These are phyloP conservation scores for Inonotus hispidus DNA, from an alignment of 1,284 basidiomycete genomes.

Conservation along the genomic window DNA sequence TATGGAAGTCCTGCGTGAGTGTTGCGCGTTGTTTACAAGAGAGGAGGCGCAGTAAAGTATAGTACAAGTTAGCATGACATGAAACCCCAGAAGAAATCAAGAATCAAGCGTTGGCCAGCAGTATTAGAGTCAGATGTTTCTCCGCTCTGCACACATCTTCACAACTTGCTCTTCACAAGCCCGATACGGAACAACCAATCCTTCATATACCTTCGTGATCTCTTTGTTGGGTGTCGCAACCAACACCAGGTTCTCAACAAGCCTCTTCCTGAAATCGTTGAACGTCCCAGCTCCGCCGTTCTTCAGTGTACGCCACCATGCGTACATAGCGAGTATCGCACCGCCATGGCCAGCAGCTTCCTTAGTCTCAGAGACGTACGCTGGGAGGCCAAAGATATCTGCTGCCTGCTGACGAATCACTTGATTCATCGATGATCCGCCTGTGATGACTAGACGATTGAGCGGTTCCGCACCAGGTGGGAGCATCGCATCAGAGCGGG, in stretches of 20 bases:
- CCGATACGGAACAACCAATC: conserved; percentile 33
- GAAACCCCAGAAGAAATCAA: background rate
- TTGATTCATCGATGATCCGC: conserved; percentile 74
- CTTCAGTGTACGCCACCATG: conserved; percentile 52
- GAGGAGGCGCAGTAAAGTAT: too few species aligned
- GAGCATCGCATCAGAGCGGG: conserved; percentile 63
- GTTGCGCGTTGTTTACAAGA: too few species aligned
- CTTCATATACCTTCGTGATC: conserved; percentile 32
- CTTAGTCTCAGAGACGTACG: conserved; percentile 58
- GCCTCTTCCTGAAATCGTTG: conserved; percentile 52
- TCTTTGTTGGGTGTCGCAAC: conserved; percentile 53
- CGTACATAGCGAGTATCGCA: conserved; percentile 61
- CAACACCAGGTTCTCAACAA: conserved; percentile 39
- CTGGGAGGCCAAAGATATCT: conserved; percentile 72
- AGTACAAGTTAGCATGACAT: too few species aligned
- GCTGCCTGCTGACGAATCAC: conserved; percentile 74
- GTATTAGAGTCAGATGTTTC: background rate
- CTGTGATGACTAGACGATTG: conserved; percentile 70
- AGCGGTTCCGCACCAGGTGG: conserved; percentile 53
- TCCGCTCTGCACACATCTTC: conserved; percentile 9
- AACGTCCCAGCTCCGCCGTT: conserved; percentile 39
- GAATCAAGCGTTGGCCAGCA: too few species aligned
- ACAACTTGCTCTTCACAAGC: conserved; percentile 38
- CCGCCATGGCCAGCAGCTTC: conserved; percentile 71
- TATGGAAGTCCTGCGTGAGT: too few species aligned